Base-by-base conservation (phyloP, 495 filamentous ascomycete genomes). In the Xylaria venustula region DNA sequence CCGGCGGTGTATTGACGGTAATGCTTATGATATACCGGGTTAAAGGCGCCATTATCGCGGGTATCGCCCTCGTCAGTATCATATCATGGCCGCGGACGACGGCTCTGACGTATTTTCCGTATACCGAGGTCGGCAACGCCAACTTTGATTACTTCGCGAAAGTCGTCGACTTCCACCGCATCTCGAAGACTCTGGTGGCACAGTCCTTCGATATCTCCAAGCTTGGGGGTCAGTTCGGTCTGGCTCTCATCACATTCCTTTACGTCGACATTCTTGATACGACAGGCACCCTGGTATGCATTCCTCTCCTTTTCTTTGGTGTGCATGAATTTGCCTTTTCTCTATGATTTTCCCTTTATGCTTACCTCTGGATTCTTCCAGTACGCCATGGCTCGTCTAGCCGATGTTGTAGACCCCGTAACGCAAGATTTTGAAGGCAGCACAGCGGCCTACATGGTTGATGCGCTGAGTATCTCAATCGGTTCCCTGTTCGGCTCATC, bases 261-360 rank as follows among this genome's bases (percentile, higher is more conserved):
- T 93, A 93, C 66, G 90, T 93, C 60, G 90, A 93, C 71, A 92
- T 93, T 58, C 77, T 92, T 12, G 89, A 92, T 67, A 83, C 81
- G 53, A 92, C 89, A 0, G 89, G 88, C 50, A 92, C 89, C 0
- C 74, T 91, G 57, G 67, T 69, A 41, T 51, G 64, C 54, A 12
- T 15, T 11, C 14, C 7, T 32, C 20, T 28, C 30, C 17, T 12
- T 25, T 19, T 42, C 9, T 17, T 19, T 19, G 6, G 11, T 4
- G 22, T 4, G 26, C 12, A 25, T 17, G 2, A 22, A 12, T 9
- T 25, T 50, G 1, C 1, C 17, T 9, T 26, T 26, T 1, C 14
- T 52, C 8, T 14, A 8, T 48, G 1, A 28, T 32, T 44, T 32
- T 1, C 14, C 14, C 36, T 6, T 8, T 36, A 9, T 20, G 17